These are phyloP conservation scores for Neonectria hederae DNA, from an alignment of 2,329 filamentous ascomycete genomes.

Conservation along the genomic window DNA sequence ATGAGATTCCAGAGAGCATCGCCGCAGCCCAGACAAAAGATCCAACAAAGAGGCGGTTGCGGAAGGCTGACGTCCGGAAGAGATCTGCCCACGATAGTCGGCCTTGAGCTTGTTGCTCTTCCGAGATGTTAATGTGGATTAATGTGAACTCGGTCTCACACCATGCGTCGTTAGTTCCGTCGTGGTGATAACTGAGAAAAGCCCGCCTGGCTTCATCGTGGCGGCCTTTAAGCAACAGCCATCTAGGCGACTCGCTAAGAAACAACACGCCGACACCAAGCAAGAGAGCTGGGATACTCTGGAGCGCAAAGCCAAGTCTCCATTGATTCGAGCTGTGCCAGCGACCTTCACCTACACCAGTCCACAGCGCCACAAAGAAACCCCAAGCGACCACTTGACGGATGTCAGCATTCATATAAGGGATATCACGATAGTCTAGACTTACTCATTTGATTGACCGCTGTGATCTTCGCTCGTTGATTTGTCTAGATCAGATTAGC, in stretches of 20 bases:
- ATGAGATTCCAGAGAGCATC: constrained; percentile 53
- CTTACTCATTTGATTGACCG: constrained; percentile 54
- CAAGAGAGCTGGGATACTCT: constrained; percentile 46
- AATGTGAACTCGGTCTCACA: constrained; percentile 45
- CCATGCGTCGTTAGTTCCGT: constrained; percentile 50
- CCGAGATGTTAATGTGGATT: constrained; percentile 50
- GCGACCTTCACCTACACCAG: constrained; percentile 50
- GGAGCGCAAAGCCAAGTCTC: constrained; percentile 51
- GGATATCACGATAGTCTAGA: background rate
- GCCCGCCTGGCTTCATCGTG: constrained; percentile 48
- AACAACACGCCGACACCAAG: constrained; percentile 49
- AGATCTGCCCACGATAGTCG: constrained; percentile 47
- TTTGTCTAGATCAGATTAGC: constrained; percentile 38
- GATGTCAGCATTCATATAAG: background rate
- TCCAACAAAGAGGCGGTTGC: constrained; percentile 51
- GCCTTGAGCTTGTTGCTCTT: constrained; percentile 43
- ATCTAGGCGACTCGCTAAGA: constrained; percentile 49
- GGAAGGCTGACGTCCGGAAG: constrained; percentile 46
- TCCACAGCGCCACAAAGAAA: constrained; percentile 53
- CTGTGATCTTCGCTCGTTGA: constrained; percentile 52
- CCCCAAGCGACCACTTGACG: constrained; percentile 52
- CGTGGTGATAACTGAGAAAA: constrained; percentile 48
- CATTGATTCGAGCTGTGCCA: constrained; percentile 52
- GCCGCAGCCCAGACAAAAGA: constrained; percentile 54
- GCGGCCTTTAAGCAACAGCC: constrained; percentile 49